A percentile compares a stretch with the other conserved stretches of the same genome.
phyloP scores from a whole-genome alignment of 2,329 filamentous ascomycete genomes.

The Hirsutella thompsonii region DNA sequence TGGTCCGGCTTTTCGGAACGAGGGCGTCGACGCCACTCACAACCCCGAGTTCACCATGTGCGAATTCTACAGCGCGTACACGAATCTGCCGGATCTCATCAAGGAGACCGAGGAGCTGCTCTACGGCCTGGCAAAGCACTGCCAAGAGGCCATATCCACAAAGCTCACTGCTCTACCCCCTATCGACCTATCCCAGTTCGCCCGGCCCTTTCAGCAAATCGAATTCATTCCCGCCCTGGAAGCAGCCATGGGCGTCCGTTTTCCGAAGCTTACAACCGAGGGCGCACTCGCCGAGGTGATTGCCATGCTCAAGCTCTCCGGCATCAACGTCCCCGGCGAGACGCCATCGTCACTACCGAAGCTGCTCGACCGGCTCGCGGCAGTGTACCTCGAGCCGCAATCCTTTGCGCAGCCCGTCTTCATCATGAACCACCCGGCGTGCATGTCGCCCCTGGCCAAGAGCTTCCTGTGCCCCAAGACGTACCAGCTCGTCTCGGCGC shows the following conservation, averaged over 20 bases:
- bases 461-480: slow-evolving; percentile 60
- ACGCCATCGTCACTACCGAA: slow-evolving; percentile 46
- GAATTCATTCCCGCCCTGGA: slow-evolving; percentile 78
- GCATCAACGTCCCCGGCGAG: slow-evolving; percentile 51
- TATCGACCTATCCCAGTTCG: slow-evolving; percentile 34
- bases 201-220: slow-evolving; percentile 49
- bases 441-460: slow-evolving; percentile 84
- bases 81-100: slow-evolving; percentile 64
- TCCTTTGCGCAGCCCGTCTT: slow-evolving; percentile 61
- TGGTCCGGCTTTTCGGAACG: slow-evolving; percentile 84
- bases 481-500: slow-evolving; percentile 62
- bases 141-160: slow-evolving; percentile 30
- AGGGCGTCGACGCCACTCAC: slow-evolving; percentile 81
- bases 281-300: slow-evolving; percentile 47
- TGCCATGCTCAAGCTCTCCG: slow-evolving; percentile 39
- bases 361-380: slow-evolving; percentile 70
- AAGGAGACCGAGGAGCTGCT: slow-evolving; percentile 62
- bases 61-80: slow-evolving; percentile 88
- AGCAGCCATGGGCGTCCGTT: slow-evolving; percentile 44
- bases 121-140: slow-evolving; percentile 39
- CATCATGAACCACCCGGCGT: slow-evolving; percentile 80
- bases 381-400: slow-evolving; percentile 63
- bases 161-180: slow-evolving; percentile 32
- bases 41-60: slow-evolving; percentile 97
- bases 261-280: slow-evolving; percentile 48